These are phyloP conservation scores for Pseudogymnoascus sp. DNA, from an alignment of 2,329 filamentous ascomycete species.

Conservation along the genomic window DNA sequence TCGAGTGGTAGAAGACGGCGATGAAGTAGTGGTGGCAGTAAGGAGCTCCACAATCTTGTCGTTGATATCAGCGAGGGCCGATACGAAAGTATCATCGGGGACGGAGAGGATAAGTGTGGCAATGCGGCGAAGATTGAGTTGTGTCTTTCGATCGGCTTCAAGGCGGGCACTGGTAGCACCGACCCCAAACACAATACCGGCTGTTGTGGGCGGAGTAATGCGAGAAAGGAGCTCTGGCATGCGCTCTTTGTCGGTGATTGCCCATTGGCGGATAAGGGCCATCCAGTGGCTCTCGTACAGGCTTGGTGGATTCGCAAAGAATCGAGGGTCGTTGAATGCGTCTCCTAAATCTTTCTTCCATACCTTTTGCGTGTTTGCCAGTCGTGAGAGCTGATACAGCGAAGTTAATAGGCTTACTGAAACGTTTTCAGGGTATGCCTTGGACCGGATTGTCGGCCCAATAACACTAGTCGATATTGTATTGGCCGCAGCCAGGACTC, in stretches of 20 bases:
- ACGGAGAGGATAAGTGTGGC: constrained; percentile 71
- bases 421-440: constrained; percentile 78
- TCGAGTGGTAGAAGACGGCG: constrained; percentile 80
- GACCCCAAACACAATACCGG: constrained; percentile 97
- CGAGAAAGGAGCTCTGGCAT: constrained; percentile 72
- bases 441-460: constrained; percentile 71
- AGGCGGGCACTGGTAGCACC: constrained; percentile 85
- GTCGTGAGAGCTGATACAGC: constrained; percentile 65
- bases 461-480: constrained; percentile 79
- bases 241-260: constrained; percentile 76
- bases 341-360: constrained; percentile 92
- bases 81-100: constrained; percentile 68
- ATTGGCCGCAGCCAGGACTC: constrained; percentile 66
- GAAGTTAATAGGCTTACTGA: constrained; percentile 62
- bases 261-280: constrained; percentile 75
- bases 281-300: constrained; percentile 72
- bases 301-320: constrained; percentile 63
- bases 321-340: constrained; percentile 80
- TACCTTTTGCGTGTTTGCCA: constrained; percentile 72
- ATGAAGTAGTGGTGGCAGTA: constrained; percentile 74
- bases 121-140: constrained; percentile 78
- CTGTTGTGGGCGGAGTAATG: constrained; percentile 76
- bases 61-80: constrained; percentile 62
- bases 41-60: constrained; percentile 84
- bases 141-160: constrained; percentile 90